Evolutionary conservation across 106 monocot genomes (phyloP).

Genomic region (Hemerocallis citrina): DNA sequence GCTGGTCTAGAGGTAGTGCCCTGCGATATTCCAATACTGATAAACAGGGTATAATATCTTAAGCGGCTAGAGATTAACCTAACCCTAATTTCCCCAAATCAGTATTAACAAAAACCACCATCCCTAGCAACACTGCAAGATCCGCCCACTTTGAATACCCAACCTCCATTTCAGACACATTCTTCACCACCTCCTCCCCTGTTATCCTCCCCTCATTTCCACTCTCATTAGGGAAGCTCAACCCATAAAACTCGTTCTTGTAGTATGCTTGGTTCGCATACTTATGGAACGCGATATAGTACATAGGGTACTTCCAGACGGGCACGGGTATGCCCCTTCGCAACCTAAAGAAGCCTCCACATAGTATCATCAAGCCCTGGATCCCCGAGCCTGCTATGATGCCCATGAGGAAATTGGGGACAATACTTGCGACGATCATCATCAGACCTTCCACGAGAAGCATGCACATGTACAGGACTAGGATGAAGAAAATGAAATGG

Average conservation of each 20-base stretch:
- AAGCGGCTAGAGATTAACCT: no score
- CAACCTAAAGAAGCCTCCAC: slow-evolving; percentile 13
- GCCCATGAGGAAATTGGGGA: slow-evolving; percentile 26
- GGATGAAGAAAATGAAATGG: slow-evolving; percentile 9
- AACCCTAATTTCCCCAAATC: no score
- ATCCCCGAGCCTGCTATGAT: slow-evolving; percentile 19
- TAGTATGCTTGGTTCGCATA: slow-evolving; percentile 13
- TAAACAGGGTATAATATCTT: no score
- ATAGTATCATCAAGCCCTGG: slow-evolving; percentile 10
- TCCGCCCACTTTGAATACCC: slow-evolving; percentile 25
- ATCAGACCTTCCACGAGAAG: slow-evolving; percentile 12
- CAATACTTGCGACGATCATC: slow-evolving; percentile 21
- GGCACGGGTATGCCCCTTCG: slow-evolving; percentile 8
- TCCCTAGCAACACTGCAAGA: slow-evolving; percentile 8
- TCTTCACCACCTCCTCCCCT: slow-evolving; percentile 2
- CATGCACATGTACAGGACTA: slow-evolving; percentile 13
- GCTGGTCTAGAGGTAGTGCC: no score
- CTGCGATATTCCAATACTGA: no score
- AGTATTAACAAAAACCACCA: no score
- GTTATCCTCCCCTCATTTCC: neutral
- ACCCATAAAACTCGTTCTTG: slow-evolving; percentile 22
- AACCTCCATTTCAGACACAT: slow-evolving; percentile 10
- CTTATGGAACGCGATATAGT: slow-evolving; percentile 13
- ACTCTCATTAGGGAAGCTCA: slow-evolving; percentile 1
- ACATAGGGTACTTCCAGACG: slow-evolving; percentile 17